Evolutionary conservation across 2,329 filamentous ascomycete genomes (phyloP), one percentile per base, ranked within the genome.

Genomic region (Macroventuria anomochaeta): DNA sequence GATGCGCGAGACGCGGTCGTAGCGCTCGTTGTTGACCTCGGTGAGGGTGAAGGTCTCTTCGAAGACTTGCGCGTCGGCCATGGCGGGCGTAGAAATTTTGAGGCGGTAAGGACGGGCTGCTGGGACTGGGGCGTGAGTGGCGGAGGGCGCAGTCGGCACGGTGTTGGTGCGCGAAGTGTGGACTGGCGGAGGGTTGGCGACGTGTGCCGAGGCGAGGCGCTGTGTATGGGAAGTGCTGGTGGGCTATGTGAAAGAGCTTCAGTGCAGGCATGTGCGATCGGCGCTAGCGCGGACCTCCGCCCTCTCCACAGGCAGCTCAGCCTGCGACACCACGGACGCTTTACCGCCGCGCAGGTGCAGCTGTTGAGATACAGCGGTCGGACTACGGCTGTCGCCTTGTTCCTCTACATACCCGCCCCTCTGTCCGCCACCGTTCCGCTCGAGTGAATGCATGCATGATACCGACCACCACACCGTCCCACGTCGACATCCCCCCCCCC

Each of bases 1-100:
- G 71, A 97, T 85, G 65, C 95, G 93, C 49, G 91, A 89, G 21
- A 97, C 93, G 61, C 93, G 91, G 79, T 97, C 95, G 78, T 99
- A 99, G 79, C 97, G 96, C 70, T 88, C 85, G 70, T 87, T 84
- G 79, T 96, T 90, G 74, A 91, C 81, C 49, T 84, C 79, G 64
- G 86, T 93, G 68, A 97, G 83, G 57, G 84, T 89, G 83, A 97
- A 97, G 69, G 85, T 88, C 73, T 96, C 92, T 78, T 97, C 92
- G 79, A 96, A 96, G 76, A 97, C 90, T 70, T 95, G 88, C 53
- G 93, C 88, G 79, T 97, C 93, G 64, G 89, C 88, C 77, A 91
- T 86, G 63, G 78, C 81, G 28, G 48, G 18, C 8, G 32, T 37
- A 41, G 44, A 43, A 39, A 48, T 38, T 47, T 48, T 34, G 39